Percentiles rank a stretch among this genome's conserved stretches.
Conservation (phyloP, 192 early-diverging fungal species). For the Backusella morwellensis region DNA sequence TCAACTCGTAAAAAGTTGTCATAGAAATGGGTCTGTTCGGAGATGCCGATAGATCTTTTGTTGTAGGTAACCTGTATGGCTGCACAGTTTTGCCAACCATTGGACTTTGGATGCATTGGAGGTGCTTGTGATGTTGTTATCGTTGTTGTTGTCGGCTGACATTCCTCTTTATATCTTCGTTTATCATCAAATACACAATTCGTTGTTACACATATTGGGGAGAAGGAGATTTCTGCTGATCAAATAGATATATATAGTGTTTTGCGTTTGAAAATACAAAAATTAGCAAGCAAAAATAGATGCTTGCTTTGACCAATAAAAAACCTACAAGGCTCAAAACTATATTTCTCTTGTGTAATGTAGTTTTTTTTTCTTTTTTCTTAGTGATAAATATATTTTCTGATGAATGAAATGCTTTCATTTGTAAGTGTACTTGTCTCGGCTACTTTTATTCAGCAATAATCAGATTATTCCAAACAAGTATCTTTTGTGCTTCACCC, state of each 20-base stretch:
- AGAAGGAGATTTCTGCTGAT: not conserved
- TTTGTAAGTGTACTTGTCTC: too few relatives aligned
- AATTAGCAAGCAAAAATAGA: not conserved
- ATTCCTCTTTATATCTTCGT: not conserved
- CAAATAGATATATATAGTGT: not conserved
- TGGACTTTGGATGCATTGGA: not conserved
- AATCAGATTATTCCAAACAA: too few relatives aligned
- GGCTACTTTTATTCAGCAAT: too few relatives aligned
- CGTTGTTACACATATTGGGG: not conserved
- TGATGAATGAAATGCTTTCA: too few relatives aligned
- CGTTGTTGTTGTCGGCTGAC: not conserved
- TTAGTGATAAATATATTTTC: too few relatives aligned
- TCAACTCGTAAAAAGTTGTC: not conserved
- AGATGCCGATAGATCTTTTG: not conserved
- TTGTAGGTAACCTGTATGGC: not conserved
- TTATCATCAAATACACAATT: not conserved
- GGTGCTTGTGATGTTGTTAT: not conserved
- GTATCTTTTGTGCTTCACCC: too few relatives aligned
- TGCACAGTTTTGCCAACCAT: not conserved
- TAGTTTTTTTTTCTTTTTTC: too few relatives aligned
- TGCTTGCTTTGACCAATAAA: not conserved
- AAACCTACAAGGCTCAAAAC: not conserved
- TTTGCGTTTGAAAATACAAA: not conserved
- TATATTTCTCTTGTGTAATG: not conserved
- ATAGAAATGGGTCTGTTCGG: not conserved